Percentiles rank a stretch among this genome's conserved stretches.
Evolutionary conservation across 2,329 filamentous ascomycete species (phyloP).

Genomic region (Fusarium staphyleae): DNA sequence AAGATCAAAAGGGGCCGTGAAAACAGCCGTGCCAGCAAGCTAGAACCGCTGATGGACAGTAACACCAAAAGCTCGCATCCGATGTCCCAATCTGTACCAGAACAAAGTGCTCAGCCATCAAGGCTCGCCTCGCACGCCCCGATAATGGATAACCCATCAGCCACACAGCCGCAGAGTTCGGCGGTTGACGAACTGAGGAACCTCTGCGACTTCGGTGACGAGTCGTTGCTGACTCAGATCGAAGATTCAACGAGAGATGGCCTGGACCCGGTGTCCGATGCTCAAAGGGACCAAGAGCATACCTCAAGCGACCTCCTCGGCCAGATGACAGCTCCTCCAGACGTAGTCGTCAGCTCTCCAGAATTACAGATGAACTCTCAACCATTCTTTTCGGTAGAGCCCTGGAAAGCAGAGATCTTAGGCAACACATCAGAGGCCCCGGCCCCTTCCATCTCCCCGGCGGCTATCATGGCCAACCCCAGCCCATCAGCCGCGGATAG

Average conservation of each 20-base stretch:
- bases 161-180: slow-evolving; percentile 20
- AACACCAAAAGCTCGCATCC: too few relatives aligned
- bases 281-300: slow-evolving; percentile 1
- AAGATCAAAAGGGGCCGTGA: slow-evolving; percentile 20
- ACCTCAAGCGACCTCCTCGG: neutral
- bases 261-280: slow-evolving; percentile 7
- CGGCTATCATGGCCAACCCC: slow-evolving; percentile 38
- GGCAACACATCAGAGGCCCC: slow-evolving; percentile 29
- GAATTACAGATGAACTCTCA: slow-evolving; percentile 27
- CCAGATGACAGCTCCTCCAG: slow-evolving; percentile 3
- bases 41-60: neutral
- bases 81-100: too few relatives aligned
- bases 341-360: slow-evolving; percentile 25
- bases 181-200: slow-evolving; percentile 36
- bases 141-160: slow-evolving; percentile 31
- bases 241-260: slow-evolving; percentile 15
- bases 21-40: neutral
- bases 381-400: slow-evolving; percentile 29
- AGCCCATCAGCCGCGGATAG: slow-evolving; percentile 31
- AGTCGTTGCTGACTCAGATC: slow-evolving; percentile 19
- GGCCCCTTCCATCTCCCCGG: slow-evolving; percentile 39
- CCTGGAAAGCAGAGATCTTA: slow-evolving; percentile 39
- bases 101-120: neutral
- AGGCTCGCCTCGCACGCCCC: neutral
- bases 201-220: slow-evolving; percentile 36